Evolutionary conservation across 768 basidiomycete genomes (phyloP), one percentile per base, ranked within the genome.

Genomic region (Tricholoma furcatifolium): DNA sequence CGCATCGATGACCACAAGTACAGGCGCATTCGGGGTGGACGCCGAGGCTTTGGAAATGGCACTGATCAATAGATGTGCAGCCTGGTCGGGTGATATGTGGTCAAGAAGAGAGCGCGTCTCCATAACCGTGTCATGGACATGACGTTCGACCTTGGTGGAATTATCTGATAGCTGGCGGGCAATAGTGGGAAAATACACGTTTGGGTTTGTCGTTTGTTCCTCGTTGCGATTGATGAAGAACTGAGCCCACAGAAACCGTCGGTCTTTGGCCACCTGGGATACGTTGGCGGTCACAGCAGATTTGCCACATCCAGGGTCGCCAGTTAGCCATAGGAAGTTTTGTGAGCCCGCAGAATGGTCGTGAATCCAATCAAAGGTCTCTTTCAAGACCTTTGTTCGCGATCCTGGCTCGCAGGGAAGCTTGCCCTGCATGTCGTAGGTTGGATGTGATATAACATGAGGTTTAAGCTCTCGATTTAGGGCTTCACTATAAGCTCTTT

Each of bases 1-100:
- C 3, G 47, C 60, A 34, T 61, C 58, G 31, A 61, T 59, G 23
- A 61, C 38, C n/a, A 61, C 30, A 8, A 61, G 41, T 1, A 56
- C 53, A 11, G 58, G 58, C 14, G 20, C 17, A 8, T 40, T 12
- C 3, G 51, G 40, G 24, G 51, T 21, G 10, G 40, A 14, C 11
- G 4, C 17, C 12, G 48, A 56, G 9, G 57, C 57, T 21, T 44
- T 46, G 9, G n/a, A 7, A 38, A 61, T 39, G 20, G 49, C 34
- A 17, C 53, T 32, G 7, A 61, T 36, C 30, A 61, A 61, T 8
- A 61, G 52, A 12, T 53, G 43, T 17, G 41, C 47, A 12, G 60
- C 60, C 40, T 61, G 59, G 6, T 47, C 27, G 0, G 30, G 1
- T 4, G 53, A 40, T 5, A 60, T 55, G 4, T 18, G 24, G 15